Percentiles rank a stretch among this genome's conserved stretches.
These are phyloP conservation scores for Thielaviopsis ethacetica DNA, from an alignment of 2,329 filamentous ascomycete species.

Conservation along the genomic window DNA sequence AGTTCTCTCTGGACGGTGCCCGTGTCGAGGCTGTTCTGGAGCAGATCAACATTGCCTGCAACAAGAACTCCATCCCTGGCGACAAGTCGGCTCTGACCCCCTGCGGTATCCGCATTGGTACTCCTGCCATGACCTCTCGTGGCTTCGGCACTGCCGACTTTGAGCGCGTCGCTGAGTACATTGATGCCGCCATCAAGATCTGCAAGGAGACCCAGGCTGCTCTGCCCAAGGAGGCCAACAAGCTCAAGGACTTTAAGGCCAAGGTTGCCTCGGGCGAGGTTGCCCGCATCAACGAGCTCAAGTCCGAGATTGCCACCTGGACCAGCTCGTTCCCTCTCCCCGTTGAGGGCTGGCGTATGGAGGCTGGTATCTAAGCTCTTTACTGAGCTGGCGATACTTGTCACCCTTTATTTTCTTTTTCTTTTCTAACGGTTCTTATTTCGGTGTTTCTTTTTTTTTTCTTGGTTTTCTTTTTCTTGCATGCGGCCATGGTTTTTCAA, in stretches of 20 bases:
- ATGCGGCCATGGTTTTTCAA: conserved; percentile 7
- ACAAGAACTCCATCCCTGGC: conserved; percentile 97
- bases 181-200: conserved; percentile 76
- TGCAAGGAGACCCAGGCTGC: conserved; percentile 71
- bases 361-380: conserved; percentile 36
- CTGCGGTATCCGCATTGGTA: conserved; percentile 87
- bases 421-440: not conserved
- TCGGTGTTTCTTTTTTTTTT: conserved; percentile 2
- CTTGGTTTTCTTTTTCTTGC: not conserved
- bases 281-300: conserved; percentile 65
- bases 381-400: not conserved
- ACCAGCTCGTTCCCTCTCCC: conserved; percentile 84
- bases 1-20: conserved; percentile 74
- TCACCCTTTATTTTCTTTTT: not conserved
- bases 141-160: conserved; percentile 90
- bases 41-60: conserved; percentile 97
- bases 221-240: conserved; percentile 94
- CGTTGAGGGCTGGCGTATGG: conserved; percentile 53
- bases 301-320: conserved; percentile 82
- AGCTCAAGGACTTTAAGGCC: conserved; percentile 98
- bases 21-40: conserved; percentile 92
- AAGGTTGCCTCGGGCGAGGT: conserved; percentile 69
- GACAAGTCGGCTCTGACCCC: conserved; percentile 95
- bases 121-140: conserved; percentile 91
- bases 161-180: conserved; percentile 75